Conservation (phyloP, 2,329 filamentous ascomycete genomes). For the Bipolaris cookei region DNA sequence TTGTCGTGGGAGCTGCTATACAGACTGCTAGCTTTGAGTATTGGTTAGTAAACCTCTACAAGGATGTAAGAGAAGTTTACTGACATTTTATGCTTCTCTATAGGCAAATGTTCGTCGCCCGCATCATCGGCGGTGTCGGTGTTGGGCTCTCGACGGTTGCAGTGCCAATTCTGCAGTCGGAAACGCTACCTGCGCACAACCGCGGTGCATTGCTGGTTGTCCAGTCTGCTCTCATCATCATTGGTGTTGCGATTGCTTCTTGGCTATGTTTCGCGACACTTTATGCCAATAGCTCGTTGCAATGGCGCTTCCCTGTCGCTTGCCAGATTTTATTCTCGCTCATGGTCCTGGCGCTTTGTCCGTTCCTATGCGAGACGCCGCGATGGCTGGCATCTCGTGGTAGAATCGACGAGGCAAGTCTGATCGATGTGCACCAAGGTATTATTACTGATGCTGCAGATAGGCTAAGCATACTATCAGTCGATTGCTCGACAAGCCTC, state of each 20-base stretch:
- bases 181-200: slow-evolving; percentile 38
- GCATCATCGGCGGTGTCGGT: slow-evolving; percentile 53
- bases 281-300: slow-evolving; percentile 20
- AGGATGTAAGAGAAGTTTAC: background rate
- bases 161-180: slow-evolving; percentile 53
- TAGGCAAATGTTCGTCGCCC: slow-evolving; percentile 40
- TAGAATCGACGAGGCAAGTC: slow-evolving; percentile 30
- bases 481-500: slow-evolving; percentile 41
- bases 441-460: background rate
- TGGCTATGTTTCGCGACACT: slow-evolving; percentile 25
- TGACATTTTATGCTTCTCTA: background rate
- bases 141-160: slow-evolving; percentile 57
- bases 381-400: slow-evolving; percentile 48
- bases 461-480: slow-evolving; percentile 31
- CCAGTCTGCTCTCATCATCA: slow-evolving; percentile 24
- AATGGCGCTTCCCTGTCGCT: slow-evolving; percentile 57
- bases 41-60: background rate
- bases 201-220: slow-evolving; percentile 24
- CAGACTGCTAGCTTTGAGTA: slow-evolving; percentile 42
- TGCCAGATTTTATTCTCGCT: slow-evolving; percentile 64
- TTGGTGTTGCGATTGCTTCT: slow-evolving; percentile 23
- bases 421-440: no score
- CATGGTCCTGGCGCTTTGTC: slow-evolving; percentile 57
- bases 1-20: slow-evolving; percentile 42
- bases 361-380: slow-evolving; percentile 50